phyloP scores from a whole-genome alignment of 352 stramenopile genomes.

The Albugo laibachii region DNA sequence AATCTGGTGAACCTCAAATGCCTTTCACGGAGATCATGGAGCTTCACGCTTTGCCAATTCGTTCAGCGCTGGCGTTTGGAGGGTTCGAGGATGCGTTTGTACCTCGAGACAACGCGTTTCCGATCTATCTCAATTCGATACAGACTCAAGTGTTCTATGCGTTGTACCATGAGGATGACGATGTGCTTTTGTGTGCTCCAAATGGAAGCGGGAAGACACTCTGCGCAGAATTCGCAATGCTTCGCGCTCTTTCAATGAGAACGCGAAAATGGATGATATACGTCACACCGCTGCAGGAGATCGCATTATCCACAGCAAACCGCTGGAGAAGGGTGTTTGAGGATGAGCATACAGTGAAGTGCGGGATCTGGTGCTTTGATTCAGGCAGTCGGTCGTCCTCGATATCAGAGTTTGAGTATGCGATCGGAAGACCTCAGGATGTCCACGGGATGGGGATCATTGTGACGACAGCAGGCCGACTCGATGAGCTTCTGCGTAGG shows the following conservation, averaged over 20 bases:
- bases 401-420: too few species aligned
- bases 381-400: too few species aligned
- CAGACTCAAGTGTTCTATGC: slow-evolving; percentile 97
- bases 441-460: slow-evolving; percentile 90
- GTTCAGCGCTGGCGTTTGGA: slow-evolving; percentile 78
- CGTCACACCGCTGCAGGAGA: neutral
- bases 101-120: too few species aligned
- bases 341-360: slow-evolving; percentile 93
- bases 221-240: slow-evolving; percentile 93
- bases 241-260: slow-evolving; percentile 52
- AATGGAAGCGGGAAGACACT: slow-evolving; percentile 95
- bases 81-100: slow-evolving; percentile 82
- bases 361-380: too few species aligned
- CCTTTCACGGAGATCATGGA: slow-evolving; percentile 81
- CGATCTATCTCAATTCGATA: slow-evolving; percentile 61
- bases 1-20: slow-evolving; percentile 10
- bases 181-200: slow-evolving; percentile 92
- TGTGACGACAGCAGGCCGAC: slow-evolving; percentile 96
- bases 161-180: slow-evolving; percentile 91
- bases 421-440: slow-evolving; percentile 64
- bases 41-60: slow-evolving; percentile 87
- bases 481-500: slow-evolving; percentile 91
- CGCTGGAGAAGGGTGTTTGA: slow-evolving; percentile 18
- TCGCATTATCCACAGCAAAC: slow-evolving; percentile 16
- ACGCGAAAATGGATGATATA: neutral